Percentiles rank a stretch among this genome's conserved stretches.
These are phyloP conservation scores for Stemphylium vesicarium DNA, from an alignment of 2,329 filamentous ascomycete species.

Conservation along the genomic window DNA sequence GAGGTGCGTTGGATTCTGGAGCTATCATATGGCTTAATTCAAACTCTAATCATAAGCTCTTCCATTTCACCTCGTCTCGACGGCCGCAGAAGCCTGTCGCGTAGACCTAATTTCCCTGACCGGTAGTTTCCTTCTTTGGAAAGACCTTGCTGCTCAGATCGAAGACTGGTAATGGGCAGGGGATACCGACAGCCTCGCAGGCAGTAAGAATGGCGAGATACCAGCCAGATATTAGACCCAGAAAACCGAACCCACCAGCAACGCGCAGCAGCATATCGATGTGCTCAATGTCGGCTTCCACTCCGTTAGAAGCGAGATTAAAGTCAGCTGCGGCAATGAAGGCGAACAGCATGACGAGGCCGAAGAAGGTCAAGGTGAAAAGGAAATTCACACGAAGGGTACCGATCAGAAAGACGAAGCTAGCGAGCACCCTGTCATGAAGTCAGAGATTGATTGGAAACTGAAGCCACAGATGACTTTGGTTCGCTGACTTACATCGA, in stretches of 20 bases:
- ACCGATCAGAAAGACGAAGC: constrained; percentile 25
- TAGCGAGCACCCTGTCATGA: constrained; percentile 20
- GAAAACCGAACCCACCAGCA: constrained; percentile 24
- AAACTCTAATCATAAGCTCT: too few relatives aligned
- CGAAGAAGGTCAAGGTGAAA: constrained; percentile 25
- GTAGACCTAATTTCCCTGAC: not conserved
- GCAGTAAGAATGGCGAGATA: constrained; percentile 27
- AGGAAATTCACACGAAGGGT: constrained; percentile 28
- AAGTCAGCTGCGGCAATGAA: constrained; percentile 30
- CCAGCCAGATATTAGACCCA: constrained; percentile 25
- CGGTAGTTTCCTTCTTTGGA: constrained; percentile 10
- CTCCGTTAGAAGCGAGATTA: constrained; percentile 13
- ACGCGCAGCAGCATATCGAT: constrained; percentile 21
- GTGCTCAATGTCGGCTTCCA: constrained; percentile 21
- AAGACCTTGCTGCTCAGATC: constrained; percentile 29
- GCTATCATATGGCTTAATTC: too few relatives aligned
- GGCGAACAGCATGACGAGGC: constrained; percentile 25
- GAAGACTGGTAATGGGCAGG: constrained; percentile 26
- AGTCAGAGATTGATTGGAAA: not conserved
- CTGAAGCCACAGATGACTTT: too few relatives aligned
- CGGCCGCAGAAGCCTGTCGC: too few relatives aligned
- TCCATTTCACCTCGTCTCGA: not conserved
- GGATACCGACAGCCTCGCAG: constrained; percentile 27
- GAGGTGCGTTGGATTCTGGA: too few relatives aligned
- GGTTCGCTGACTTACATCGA: constrained; percentile 14